These are phyloP conservation scores for Corymbia citriodora DNA, from an alignment of 441 rosid genomes.

Conservation along the genomic window DNA sequence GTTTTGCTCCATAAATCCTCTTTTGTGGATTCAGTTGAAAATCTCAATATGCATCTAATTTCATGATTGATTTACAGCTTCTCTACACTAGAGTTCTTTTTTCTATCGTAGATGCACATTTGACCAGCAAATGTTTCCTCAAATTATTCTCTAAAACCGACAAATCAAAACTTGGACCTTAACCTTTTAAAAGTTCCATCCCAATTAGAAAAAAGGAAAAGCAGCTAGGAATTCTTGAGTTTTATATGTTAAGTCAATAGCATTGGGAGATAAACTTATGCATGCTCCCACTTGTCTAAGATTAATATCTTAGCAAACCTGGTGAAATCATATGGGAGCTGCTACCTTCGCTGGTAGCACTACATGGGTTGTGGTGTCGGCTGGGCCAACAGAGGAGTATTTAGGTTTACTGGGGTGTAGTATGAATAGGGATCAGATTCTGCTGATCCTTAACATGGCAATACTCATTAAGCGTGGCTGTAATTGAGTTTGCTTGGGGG, in stretches of 20 bases:
- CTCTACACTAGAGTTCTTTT: background rate
- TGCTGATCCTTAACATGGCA: background rate
- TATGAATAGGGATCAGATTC: background rate
- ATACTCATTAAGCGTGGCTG: background rate
- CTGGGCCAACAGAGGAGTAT: background rate
- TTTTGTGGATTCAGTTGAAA: background rate
- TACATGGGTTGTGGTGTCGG: background rate
- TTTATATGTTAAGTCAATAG: background rate
- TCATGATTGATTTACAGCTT: background rate
- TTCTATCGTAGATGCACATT: background rate
- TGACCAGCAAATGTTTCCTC: background rate
- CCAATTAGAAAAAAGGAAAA: background rate
- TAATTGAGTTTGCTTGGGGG: background rate
- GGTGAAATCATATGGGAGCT: background rate
- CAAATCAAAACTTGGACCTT: background rate
- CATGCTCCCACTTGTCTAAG: no score
- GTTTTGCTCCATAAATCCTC: background rate
- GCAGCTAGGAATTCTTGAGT: background rate
- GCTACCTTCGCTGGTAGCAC: background rate
- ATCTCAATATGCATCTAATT: background rate
- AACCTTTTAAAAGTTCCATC: background rate
- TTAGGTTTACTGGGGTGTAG: background rate
- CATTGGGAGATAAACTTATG: background rate
- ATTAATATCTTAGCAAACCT: background rate
- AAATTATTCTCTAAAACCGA: background rate